Evolutionary conservation across 139 green algal species (phyloP), one percentile per base, ranked within the genome.

Genomic region (Zygnema cylindricum): DNA sequence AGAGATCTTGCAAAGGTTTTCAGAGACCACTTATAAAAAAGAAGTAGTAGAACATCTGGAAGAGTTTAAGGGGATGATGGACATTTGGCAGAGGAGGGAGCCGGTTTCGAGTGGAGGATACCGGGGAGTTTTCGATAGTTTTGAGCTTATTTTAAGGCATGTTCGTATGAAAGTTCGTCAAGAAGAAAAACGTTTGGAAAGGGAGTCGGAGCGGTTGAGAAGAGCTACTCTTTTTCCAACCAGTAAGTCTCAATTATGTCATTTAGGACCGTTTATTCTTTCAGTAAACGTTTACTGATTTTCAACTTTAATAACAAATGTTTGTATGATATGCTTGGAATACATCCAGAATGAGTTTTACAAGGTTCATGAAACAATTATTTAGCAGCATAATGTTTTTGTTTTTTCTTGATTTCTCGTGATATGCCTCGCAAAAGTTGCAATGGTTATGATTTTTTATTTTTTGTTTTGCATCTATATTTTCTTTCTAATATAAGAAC

Each of bases 81-180:
- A 88, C 36, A 43, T 21, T 1, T 88, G 84, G 77, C 77, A 90
- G 85, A 11, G 3, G 22, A 90, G 11, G 35, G 81, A 91, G 63
- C n/a, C 82, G n/a, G 63, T 54, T 69, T 49, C 49, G 33, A 35
- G 55, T 25, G 82, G 63, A 33, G 25, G 49, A 30, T 42, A 86
- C 30, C 82, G 38, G 3, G 33, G 35, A 41, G 7, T 86, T 7
- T 21, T 41, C 36, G 63, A 55, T 36, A 40, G 69, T 63, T 69
- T 39, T 84, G 42, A 69, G 35, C 82, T 41, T 55, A 25, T 39
- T 85, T 25, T 35, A 39, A 3, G 36, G 30, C 25, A 25, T 63
- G 78, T 25, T 57, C 33, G 78, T 77, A 35, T 35, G 76, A 16
- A 40, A 41, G 1, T 33, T 25, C 49, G 49, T 41, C 78, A 85